These are phyloP conservation scores for Tubosaeta brunneosetosa DNA, from an alignment of 768 basidiomycete genomes.

Conservation along the genomic window DNA sequence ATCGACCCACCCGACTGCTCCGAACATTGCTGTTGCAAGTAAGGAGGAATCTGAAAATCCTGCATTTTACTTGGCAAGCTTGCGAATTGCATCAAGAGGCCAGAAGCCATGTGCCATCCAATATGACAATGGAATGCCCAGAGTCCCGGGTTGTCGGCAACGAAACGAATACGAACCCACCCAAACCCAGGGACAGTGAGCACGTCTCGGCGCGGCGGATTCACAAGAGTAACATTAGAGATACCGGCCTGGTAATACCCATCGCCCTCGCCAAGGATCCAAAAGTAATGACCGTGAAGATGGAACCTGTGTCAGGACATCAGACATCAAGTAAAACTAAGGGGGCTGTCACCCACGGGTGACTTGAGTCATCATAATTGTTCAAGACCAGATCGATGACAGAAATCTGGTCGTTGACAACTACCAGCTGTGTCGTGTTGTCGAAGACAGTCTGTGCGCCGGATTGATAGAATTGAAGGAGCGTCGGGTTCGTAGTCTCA, in stretches of 20 bases:
- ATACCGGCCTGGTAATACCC: conserved; percentile 30
- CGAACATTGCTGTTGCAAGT: conserved; percentile 32
- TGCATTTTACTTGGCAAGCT: conserved; percentile 34
- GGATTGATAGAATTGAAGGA: conserved; percentile 22
- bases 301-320: conserved; percentile 27
- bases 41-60: conserved; percentile 32
- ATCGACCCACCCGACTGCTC: conserved; percentile 27
- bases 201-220: conserved; percentile 41
- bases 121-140: conserved; percentile 46
- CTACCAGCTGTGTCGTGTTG: conserved; percentile 19
- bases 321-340: background rate
- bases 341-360: conserved; percentile 20
- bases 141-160: conserved; percentile 41
- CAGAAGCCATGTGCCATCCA: conserved; percentile 38
- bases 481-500: conserved; percentile 24
- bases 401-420: conserved; percentile 24
- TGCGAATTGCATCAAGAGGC: conserved; percentile 39
- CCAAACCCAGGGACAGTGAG: conserved; percentile 37
- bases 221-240: conserved; percentile 29
- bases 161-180: conserved; percentile 37
- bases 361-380: conserved; percentile 28
- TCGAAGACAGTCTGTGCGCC: conserved; percentile 27
- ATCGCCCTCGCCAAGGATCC: conserved; percentile 33
- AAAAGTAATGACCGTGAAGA: conserved; percentile 36
- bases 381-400: conserved; percentile 23